Base-by-base conservation (phyloP, 2,329 filamentous ascomycete genomes). In the Cryphonectria japonica region DNA sequence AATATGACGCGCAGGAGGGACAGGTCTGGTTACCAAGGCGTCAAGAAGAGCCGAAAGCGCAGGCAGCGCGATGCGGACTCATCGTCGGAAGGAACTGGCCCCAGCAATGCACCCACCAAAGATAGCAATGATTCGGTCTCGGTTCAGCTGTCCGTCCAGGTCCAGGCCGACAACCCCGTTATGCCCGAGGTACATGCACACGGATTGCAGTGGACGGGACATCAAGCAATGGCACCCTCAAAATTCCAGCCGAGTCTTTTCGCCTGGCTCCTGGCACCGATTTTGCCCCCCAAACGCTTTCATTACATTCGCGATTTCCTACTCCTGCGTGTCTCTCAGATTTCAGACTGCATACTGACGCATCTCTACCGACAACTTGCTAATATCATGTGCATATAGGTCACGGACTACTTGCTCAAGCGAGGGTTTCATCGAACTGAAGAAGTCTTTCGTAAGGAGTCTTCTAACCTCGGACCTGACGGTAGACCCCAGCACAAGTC, bases 361-460 rank as follows among this genome's bases (percentile, higher is more conserved):
- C 1, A 13, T 50, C 32, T 16, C 14, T 6, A 22, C 22, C 4
- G 13, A 26, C 39, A 32, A 41, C 6, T 26, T 39, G 50, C 69
- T 73, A 29, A 73, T 26, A 50, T 7, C 6, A 26, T 41, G 9
- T 22, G 19, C 19, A 50, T 13, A 29, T 66, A 90, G 88, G 88
- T 99, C 3, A 95, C 97, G 11, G 96, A 99, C 76, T 99, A 99
- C 80, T 86, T 99, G 0, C 89, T 94, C 2, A 99, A 99, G 80
- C 95, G 98, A 75, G 96, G 96, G 0, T 99, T 98, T 81, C 94
- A 91, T 68, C 88, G 92, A 34, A 98, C 96, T 0, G 96, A 99
- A 81, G 93, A 95, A 29, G 93, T 96, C 79, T 93, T 99, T 68
- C 90, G 96, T 60, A 92, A 94, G 80, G 96, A 99, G 81, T 97